Evolutionary conservation across 2,329 filamentous ascomycete genomes (phyloP).

Genomic region (Aspergillus bombycis): DNA sequence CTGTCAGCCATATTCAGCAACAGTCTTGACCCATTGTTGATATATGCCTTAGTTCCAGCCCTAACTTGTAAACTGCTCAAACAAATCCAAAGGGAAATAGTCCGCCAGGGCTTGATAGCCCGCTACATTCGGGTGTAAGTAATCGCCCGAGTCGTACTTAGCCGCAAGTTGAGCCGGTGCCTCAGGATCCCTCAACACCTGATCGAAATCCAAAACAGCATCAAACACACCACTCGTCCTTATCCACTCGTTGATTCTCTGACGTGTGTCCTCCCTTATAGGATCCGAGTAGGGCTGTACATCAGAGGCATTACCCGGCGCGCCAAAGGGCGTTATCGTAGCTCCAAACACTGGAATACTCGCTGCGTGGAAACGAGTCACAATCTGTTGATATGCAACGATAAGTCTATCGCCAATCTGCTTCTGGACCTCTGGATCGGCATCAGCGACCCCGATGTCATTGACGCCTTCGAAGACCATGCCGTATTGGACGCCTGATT

Average conservation of each 20-base stretch:
- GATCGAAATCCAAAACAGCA: constrained; percentile 65
- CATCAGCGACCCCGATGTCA: constrained; percentile 61
- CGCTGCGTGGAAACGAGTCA: constrained; percentile 55
- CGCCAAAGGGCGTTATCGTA: constrained; percentile 68
- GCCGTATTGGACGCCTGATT: constrained; percentile 61
- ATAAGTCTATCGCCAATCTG: constrained; percentile 56
- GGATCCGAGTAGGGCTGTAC: constrained; percentile 59
- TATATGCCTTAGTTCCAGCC: too few relatives aligned
- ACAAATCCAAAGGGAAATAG: constrained; percentile 55
- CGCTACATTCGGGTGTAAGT: constrained; percentile 63
- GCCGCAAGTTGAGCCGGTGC: constrained; percentile 53
- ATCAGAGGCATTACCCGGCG: constrained; percentile 32
- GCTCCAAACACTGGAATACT: constrained; percentile 63
- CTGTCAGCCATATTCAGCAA: too few relatives aligned
- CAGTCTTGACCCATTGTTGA: too few relatives aligned
- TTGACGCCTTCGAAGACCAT: constrained; percentile 72
- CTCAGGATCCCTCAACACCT: constrained; percentile 55
- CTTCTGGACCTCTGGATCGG: constrained; percentile 50
- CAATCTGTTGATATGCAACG: constrained; percentile 62
- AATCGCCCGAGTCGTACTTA: constrained; percentile 64
- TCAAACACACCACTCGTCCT: constrained; percentile 60
- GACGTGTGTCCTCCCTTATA: constrained; percentile 59
- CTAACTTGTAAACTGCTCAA: not conserved
- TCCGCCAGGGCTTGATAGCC: constrained; percentile 65
- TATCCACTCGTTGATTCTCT: constrained; percentile 65